Evolutionary conservation across 169 alveolate species (phyloP).

Genomic region (Toxoplasma gondii): DNA sequence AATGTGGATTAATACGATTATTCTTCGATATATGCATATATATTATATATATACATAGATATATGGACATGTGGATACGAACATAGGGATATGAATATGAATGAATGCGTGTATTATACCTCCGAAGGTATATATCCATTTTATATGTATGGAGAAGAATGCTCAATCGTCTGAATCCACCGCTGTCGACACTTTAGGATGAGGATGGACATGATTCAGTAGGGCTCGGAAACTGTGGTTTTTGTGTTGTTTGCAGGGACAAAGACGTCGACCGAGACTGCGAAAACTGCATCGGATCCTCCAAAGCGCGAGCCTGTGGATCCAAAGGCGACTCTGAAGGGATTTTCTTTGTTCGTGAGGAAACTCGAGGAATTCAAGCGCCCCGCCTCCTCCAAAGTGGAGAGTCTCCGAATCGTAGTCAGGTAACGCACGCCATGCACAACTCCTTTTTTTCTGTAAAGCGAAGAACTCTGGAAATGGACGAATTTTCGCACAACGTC

Average conservation of each 20-base stretch:
- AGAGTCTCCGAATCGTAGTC: constrained; percentile 35
- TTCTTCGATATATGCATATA: too few species aligned
- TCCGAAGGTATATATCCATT: too few species aligned
- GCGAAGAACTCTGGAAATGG: background rate
- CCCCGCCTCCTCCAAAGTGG: constrained; percentile 23
- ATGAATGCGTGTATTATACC: too few species aligned
- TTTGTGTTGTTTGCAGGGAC: background rate
- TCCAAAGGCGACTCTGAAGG: constrained; percentile 36
- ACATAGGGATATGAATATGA: background rate
- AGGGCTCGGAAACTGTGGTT: too few species aligned
- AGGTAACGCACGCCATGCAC: background rate
- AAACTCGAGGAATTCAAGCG: constrained; percentile 44
- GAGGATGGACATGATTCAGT: too few species aligned
- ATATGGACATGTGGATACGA: background rate
- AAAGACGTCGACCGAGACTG: background rate
- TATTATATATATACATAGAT: too few species aligned
- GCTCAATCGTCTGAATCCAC: too few species aligned
- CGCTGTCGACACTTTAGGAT: too few species aligned
- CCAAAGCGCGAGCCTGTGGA: constrained; percentile 7
- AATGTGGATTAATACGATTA: too few species aligned
- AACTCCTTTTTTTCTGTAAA: background rate
- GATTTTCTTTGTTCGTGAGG: constrained; percentile 18
- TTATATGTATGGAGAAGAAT: too few species aligned
- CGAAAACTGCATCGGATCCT: background rate
- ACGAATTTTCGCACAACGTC: background rate